Evolutionary conservation across 2,329 filamentous ascomycete genomes (phyloP).

Genomic region (Botrytis sinoallii): DNA sequence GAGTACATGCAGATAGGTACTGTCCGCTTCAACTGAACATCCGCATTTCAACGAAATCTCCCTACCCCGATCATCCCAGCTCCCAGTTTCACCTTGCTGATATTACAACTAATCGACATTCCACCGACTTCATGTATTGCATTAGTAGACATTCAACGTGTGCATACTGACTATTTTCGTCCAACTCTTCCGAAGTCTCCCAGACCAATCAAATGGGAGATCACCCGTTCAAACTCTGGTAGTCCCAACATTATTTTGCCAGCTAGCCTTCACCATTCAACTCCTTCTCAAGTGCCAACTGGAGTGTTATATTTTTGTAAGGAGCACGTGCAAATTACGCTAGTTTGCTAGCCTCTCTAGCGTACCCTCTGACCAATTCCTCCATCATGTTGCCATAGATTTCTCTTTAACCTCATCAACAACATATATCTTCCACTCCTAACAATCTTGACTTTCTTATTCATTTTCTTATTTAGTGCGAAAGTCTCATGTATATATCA

Average conservation of each 20-base stretch:
- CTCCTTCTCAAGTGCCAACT: background rate
- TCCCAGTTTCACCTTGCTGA: accelerated
- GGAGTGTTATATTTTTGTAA: background rate
- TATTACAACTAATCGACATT: background rate
- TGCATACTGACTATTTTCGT: background rate
- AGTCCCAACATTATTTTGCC: background rate
- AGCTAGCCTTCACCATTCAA: background rate
- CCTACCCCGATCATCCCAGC: background rate
- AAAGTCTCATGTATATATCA: too few species aligned
- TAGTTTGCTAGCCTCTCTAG: background rate
- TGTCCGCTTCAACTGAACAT: background rate
- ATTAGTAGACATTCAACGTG: background rate
- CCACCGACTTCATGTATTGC: background rate
- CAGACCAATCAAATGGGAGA: background rate
- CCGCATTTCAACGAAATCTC: background rate
- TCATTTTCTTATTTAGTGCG: too few species aligned
- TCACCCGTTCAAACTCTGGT: background rate
- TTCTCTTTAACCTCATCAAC: too few species aligned
- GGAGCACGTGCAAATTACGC: background rate
- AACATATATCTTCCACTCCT: too few species aligned
- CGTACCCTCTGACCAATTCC: too few species aligned
- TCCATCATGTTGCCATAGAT: too few species aligned
- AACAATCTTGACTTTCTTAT: too few species aligned
- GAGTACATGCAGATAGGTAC: background rate
- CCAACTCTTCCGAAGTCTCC: background rate